Evolutionary conservation across 352 stramenopile species (phyloP).

Genomic region (Blastocystis sp.): DNA sequence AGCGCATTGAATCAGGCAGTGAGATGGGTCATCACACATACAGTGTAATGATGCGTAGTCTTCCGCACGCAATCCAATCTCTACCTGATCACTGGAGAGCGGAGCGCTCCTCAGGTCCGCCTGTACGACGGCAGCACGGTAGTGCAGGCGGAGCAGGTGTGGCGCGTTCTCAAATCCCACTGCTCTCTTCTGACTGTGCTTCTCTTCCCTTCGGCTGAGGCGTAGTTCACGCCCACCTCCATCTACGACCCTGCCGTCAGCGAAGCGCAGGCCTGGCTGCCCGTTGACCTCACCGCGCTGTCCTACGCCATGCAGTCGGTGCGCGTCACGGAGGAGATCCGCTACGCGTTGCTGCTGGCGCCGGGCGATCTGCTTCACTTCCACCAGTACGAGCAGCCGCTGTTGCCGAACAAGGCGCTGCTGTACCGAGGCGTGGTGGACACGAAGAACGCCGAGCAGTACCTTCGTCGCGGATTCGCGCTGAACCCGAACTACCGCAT

Average conservation of each 20-base stretch:
- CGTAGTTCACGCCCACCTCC: slow-evolving; percentile 11
- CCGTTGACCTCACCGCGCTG: not conserved
- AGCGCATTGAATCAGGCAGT: slow-evolving; percentile 15
- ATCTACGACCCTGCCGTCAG: not conserved
- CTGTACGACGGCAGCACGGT: not conserved
- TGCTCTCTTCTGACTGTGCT: not conserved
- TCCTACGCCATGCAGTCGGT: not conserved
- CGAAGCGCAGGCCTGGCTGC: not conserved
- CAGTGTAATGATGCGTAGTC: not conserved
- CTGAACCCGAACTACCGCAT: not conserved
- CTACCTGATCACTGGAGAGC: slow-evolving; percentile 8
- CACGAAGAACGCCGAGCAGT: not conserved
- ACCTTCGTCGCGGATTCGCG: not conserved
- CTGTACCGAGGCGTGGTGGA: not conserved
- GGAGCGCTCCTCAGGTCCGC: not conserved
- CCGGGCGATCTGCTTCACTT: slow-evolving; percentile 5
- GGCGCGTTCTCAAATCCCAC: slow-evolving; percentile 55
- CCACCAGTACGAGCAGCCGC: not conserved
- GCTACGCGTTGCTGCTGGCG: not conserved
- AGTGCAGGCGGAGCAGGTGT: slow-evolving; percentile 15
- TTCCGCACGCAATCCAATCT: not conserved
- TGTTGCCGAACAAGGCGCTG: slow-evolving; percentile 1
- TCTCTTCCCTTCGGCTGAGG: not conserved
- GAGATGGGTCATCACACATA: not conserved
- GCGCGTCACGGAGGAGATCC: slow-evolving; percentile 1